Percentiles rank a stretch among this genome's conserved stretches.
phyloP scores from a whole-genome alignment of 169 alveolate genomes.

The Plasmodium gonderi region DNA sequence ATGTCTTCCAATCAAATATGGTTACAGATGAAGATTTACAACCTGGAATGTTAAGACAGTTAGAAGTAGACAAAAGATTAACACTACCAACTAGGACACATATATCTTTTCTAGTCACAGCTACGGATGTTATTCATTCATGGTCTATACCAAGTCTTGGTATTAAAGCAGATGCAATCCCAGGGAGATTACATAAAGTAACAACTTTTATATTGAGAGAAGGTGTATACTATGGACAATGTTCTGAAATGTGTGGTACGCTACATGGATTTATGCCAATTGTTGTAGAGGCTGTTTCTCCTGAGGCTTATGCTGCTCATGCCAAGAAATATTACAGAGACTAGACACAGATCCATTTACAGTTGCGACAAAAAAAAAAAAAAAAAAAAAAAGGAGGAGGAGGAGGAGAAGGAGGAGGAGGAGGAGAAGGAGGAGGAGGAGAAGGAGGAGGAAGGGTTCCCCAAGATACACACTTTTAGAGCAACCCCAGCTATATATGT shows the following conservation, averaged over 20 bases:
- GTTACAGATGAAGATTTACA: constrained; percentile 86
- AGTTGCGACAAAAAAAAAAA: not conserved
- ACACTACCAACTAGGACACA: constrained; percentile 92
- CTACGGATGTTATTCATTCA: constrained; percentile 88
- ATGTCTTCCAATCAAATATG: constrained; percentile 85
- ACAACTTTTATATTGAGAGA: constrained; percentile 92
- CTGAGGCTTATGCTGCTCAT: constrained; percentile 93
- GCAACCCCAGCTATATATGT: no score
- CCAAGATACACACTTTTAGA: no score
- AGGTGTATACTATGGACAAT: constrained; percentile 94
- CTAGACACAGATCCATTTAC: not conserved
- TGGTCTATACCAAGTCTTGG: constrained; percentile 91
- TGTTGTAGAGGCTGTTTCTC: constrained; percentile 91
- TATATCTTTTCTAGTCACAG: constrained; percentile 88
- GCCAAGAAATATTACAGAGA: constrained; percentile 93
- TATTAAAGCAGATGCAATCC: constrained; percentile 92
- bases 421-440: no score
- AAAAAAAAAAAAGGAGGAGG: no score
- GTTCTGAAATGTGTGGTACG: constrained; percentile 93
- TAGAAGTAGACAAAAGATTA: constrained; percentile 91
- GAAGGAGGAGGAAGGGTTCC: no score
- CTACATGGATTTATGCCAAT: constrained; percentile 95
- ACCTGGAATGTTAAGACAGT: constrained; percentile 89
- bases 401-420: no score
- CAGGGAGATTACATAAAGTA: constrained; percentile 89